A percentile compares a stretch with the other conserved stretches of the same genome.
phyloP scores from a whole-genome alignment of 306 rosid species.

The Corylus heterophylla region DNA sequence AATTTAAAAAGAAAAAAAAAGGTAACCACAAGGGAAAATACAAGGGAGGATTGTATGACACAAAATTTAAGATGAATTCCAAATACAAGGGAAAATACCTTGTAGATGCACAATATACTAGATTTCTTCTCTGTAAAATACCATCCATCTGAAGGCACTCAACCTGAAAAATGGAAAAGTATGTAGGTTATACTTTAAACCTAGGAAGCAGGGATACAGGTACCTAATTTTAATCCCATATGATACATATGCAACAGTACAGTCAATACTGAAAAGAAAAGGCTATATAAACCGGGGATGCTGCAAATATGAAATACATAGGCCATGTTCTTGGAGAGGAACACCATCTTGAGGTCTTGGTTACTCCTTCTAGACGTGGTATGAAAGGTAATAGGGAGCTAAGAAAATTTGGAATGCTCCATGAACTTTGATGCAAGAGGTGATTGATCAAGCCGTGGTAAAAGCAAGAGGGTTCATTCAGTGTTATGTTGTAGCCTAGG shows the following conservation, averaged over 20 bases:
- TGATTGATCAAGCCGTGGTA: no score
- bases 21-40: background rate
- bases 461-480: no score
- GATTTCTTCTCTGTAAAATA: slow-evolving; percentile 88
- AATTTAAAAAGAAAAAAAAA: background rate
- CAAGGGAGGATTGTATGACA: background rate
- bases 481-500: no score
- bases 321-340: no score
- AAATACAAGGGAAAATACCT: slow-evolving; percentile 53
- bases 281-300: background rate
- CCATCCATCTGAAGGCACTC: slow-evolving; percentile 92
- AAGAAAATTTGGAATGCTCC: no score
- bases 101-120: slow-evolving; percentile 97
- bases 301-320: background rate
- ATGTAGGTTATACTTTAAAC: slow-evolving; percentile 7
- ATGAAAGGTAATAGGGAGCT: no score
- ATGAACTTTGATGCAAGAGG: no score
- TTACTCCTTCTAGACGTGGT: no score
- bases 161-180: slow-evolving; percentile 53
- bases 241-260: background rate
- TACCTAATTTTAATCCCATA: background rate
- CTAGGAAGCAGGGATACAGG: background rate
- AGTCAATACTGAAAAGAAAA: background rate
- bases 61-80: slow-evolving; percentile 17
- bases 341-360: no score